Base-by-base conservation (phyloP, 495 filamentous ascomycete genomes). In the Penicillium nucicola region DNA sequence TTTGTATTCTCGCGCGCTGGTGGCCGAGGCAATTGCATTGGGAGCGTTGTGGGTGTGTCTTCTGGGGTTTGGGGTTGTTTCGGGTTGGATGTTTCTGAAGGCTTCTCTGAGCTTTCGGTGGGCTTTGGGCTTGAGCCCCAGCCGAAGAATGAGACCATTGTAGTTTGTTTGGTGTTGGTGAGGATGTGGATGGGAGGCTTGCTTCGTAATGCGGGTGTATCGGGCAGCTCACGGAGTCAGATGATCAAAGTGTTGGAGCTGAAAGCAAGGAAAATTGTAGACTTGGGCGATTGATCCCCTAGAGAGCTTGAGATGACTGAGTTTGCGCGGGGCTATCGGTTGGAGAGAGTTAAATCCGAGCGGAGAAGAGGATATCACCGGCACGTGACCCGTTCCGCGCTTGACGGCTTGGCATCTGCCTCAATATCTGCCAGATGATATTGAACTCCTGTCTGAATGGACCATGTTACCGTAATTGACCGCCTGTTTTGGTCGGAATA, bases 121-220 rank as follows among this genome's bases (percentile, higher is more conserved):
- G 58, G 32, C 15, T 57, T 56, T 41, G 63, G 62, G 45, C 55
- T 58, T 37, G 60, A 64, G 57, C 60, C 63, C 63, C 63, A 66
- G 50, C 57, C 58, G 14, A 66, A 63, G 50, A 56, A 48, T 43
- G 63, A 66, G 2, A 66, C 31, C 62, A 66, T 65, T 22, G 48
- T 34, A 22, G 5, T 22, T 22, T 2, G 20, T 22, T n/a, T n/a
- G 36, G 15, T 9, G 25, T 4, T 14, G 30, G n/a, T 35, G 28
- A 31, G 23, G 33, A 15, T 46, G 34, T 39, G 18, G 42, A 8
- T 38, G 54, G 20, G 50, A 38, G 19, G 33, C 55, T 30, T 50
- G 45, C 34, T 39, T 48, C 18, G 28, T 48, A 30, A 40, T 33
- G 47, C 4, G 10, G 25, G 25, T 28, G 4, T 28, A 1, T 28